Conservation (phyloP, 2,329 filamentous ascomycete genomes). For the Trichoderma pleuroti region DNA sequence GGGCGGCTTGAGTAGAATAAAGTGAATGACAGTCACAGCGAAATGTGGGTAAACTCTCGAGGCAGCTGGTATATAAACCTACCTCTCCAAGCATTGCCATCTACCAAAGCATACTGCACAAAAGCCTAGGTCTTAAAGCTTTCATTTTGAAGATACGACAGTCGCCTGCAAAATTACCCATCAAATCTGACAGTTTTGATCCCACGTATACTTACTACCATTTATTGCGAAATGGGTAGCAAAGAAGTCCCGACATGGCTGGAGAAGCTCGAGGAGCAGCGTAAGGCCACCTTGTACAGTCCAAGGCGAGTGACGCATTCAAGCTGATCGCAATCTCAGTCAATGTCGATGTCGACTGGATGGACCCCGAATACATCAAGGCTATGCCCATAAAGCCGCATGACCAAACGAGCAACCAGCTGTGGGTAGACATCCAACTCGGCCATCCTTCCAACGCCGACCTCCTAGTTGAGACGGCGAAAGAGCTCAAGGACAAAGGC, state of each 20-base stretch:
- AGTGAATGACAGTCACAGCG: not conserved
- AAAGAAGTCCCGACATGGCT: constrained; percentile 36
- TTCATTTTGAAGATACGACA: not conserved
- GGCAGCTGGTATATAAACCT: not conserved
- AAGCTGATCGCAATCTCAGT: constrained; percentile 31
- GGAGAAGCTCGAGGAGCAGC: constrained; percentile 41
- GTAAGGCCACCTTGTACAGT: constrained; percentile 26
- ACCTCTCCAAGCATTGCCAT: not conserved
- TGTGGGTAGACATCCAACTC: constrained; percentile 47
- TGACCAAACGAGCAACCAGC: constrained; percentile 50
- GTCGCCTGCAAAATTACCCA: not conserved
- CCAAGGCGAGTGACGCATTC: too few relatives aligned
- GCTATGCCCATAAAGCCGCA: constrained; percentile 43
- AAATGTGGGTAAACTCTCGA: not conserved
- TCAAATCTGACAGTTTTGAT: too few relatives aligned
- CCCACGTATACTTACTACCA: too few relatives aligned
- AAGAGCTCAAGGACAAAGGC: constrained; percentile 42
- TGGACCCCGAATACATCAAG: constrained; percentile 48
- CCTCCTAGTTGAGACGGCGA: constrained; percentile 39
- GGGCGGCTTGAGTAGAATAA: not conserved
- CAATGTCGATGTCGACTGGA: constrained; percentile 50
- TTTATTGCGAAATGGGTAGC: constrained; percentile 31
- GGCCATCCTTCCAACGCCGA: constrained; percentile 41
- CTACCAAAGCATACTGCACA: not conserved
- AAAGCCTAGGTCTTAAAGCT: not conserved